Evolutionary conservation across 2,329 filamentous ascomycete genomes (phyloP).

Genomic region (Ophiosphaerella herpotricha): DNA sequence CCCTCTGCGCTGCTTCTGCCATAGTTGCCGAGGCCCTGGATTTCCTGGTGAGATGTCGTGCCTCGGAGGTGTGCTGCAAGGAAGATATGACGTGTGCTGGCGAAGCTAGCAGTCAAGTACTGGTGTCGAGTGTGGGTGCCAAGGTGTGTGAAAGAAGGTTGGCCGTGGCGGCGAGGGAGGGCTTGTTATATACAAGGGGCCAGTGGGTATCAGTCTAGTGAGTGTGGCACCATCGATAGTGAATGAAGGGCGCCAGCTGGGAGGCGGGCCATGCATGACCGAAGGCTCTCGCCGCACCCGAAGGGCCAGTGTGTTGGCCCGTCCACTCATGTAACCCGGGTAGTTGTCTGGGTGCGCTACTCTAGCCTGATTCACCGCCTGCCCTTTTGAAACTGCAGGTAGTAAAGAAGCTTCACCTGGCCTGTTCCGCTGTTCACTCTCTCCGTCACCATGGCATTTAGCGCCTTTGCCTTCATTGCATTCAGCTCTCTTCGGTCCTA

Average conservation of each 20-base stretch:
- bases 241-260: conserved; percentile 10
- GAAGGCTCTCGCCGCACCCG: conserved; percentile 27
- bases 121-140: no score
- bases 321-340: conserved; percentile 7
- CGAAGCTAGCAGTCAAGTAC: background rate
- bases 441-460: conserved; percentile 5
- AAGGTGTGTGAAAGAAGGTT: background rate
- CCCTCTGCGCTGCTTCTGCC: conserved; percentile 66
- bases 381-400: conserved; percentile 8
- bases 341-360: no score
- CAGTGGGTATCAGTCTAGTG: conserved; percentile 1
- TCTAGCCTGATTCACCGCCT: conserved; percentile 18
- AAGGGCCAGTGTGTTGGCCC: conserved; percentile 19
- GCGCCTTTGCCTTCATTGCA: background rate
- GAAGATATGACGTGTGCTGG: conserved; percentile 1
- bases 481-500: conserved; percentile 6
- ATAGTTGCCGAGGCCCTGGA: conserved; percentile 15
- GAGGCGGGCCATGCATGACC: conserved; percentile 19
- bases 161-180: background rate
- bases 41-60: conserved; percentile 7
- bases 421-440: background rate
- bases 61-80: conserved; percentile 10
- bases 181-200: background rate
- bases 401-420: conserved; percentile 1
- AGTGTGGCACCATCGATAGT: conserved; percentile 5